phyloP scores from a whole-genome alignment of 257 asterid species.

The Ophiorrhiza pumila region DNA sequence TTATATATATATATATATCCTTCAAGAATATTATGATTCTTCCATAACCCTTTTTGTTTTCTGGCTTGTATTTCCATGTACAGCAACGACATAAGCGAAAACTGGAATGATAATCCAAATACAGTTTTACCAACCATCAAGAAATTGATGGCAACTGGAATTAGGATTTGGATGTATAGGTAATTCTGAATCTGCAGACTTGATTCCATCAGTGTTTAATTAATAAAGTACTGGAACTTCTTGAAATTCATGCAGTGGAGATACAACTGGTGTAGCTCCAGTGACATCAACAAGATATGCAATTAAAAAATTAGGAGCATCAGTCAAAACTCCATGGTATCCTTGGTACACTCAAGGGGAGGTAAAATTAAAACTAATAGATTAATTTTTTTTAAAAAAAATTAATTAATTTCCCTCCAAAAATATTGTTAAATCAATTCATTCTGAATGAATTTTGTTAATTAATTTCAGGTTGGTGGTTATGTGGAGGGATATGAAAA shows the following conservation, averaged over 20 bases:
- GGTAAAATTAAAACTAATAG: slow-evolving; percentile 9
- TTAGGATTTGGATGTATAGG: slow-evolving; percentile 31
- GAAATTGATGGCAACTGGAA: slow-evolving; percentile 27
- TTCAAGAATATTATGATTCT: background rate
- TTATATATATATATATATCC: too few species aligned
- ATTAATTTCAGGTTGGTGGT: too few species aligned
- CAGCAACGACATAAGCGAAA: slow-evolving; percentile 4
- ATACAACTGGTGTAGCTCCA: slow-evolving; percentile 34
- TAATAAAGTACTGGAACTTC: background rate
- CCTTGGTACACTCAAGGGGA: slow-evolving; percentile 40
- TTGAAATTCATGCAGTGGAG: slow-evolving; percentile 35
- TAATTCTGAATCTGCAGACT: too few species aligned
- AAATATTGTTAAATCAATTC: too few species aligned
- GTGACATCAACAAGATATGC: slow-evolving; percentile 42
- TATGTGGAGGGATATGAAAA: too few species aligned
- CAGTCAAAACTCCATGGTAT: slow-evolving; percentile 35
- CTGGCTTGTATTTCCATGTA: background rate
- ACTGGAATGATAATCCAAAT: slow-evolving; percentile 20
- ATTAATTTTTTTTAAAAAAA: too few species aligned
- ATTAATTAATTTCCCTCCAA: too few species aligned
- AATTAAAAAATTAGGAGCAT: slow-evolving; percentile 21
- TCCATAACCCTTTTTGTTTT: background rate
- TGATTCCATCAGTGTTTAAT: too few species aligned
- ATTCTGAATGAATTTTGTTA: too few species aligned
- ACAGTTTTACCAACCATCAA: slow-evolving; percentile 25